Evolutionary conservation across 1,284 basidiomycete species (phyloP).

Genomic region (Xerocomus tenax): DNA sequence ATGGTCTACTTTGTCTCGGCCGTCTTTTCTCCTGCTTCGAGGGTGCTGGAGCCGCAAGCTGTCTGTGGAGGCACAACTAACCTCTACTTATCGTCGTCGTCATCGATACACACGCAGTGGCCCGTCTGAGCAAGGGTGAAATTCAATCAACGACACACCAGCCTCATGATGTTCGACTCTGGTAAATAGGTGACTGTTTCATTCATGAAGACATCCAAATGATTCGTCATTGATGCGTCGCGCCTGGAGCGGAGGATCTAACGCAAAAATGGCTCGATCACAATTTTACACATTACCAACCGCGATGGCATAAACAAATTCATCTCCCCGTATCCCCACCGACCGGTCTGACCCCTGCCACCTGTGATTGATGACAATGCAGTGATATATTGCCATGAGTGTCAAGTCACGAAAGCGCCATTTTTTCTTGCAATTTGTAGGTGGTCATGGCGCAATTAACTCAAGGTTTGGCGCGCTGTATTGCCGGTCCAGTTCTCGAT

Average conservation of each 20-base stretch:
- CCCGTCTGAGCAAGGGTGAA: neutral
- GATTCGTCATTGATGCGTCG: neutral
- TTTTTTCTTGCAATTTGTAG: neutral
- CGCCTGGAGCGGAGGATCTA: neutral
- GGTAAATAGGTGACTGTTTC: too few relatives aligned
- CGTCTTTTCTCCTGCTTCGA: neutral
- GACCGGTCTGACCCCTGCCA: neutral
- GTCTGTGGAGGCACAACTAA: neutral
- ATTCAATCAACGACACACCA: neutral
- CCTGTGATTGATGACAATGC: conserved; percentile 1
- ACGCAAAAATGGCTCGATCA: neutral
- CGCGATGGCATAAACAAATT: neutral
- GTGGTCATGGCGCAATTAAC: neutral
- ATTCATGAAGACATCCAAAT: neutral
- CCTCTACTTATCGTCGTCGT: neutral
- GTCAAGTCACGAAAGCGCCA: neutral
- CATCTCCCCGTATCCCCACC: neutral
- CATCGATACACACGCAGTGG: neutral
- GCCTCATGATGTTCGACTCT: neutral
- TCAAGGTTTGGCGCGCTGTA: neutral
- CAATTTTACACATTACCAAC: neutral
- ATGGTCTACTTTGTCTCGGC: neutral
- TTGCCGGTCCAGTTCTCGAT: neutral
- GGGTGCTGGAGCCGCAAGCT: neutral
- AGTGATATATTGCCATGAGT: neutral